A percentile compares a stretch with the other conserved stretches of the same genome.
phyloP scores from a whole-genome alignment of 2,329 filamentous ascomycete species.

The Neofusicoccum ribis region DNA sequence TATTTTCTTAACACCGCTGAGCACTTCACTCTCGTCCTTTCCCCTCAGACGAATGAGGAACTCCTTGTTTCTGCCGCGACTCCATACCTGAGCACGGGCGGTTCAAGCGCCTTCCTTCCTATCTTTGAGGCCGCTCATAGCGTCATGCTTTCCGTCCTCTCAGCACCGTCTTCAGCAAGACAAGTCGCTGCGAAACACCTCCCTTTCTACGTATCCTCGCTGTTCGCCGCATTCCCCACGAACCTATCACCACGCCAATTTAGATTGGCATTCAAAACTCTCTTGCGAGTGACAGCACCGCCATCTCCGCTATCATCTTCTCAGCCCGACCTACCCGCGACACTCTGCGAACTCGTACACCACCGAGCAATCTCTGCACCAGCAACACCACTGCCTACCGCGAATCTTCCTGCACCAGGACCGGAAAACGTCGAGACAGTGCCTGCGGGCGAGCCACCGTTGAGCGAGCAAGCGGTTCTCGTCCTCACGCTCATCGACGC shows the following conservation, averaged over 20 bases:
- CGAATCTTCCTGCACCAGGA: conserved; percentile 35
- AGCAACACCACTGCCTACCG: conserved; percentile 43
- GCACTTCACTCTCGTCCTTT: conserved; percentile 72
- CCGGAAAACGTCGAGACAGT: conserved; percentile 32
- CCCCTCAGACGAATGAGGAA: conserved; percentile 67
- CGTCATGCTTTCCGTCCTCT: conserved; percentile 75
- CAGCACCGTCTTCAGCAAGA: conserved; percentile 72
- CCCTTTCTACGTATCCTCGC: conserved; percentile 79
- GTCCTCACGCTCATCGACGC: conserved; percentile 77
- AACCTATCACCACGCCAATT: conserved; percentile 84
- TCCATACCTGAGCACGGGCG: conserved; percentile 68
- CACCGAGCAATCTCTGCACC: conserved; percentile 62
- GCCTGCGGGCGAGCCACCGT: conserved; percentile 30
- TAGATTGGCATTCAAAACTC: conserved; percentile 80
- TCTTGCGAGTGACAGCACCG: conserved; percentile 78
- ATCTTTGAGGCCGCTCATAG: conserved; percentile 91
- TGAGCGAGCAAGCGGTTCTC: conserved; percentile 80
- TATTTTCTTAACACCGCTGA: conserved; percentile 88
- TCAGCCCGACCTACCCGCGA: conserved; percentile 77
- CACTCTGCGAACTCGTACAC: conserved; percentile 74
- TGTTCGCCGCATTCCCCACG: conserved; percentile 76
- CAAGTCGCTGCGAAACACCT: conserved; percentile 67
- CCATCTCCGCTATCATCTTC: conserved; percentile 72
- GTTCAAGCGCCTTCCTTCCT: conserved; percentile 58
- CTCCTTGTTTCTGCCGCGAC: conserved; percentile 73